Conservation (phyloP, 2,329 filamentous ascomycete species). For the Fusarium tjaetaba region DNA sequence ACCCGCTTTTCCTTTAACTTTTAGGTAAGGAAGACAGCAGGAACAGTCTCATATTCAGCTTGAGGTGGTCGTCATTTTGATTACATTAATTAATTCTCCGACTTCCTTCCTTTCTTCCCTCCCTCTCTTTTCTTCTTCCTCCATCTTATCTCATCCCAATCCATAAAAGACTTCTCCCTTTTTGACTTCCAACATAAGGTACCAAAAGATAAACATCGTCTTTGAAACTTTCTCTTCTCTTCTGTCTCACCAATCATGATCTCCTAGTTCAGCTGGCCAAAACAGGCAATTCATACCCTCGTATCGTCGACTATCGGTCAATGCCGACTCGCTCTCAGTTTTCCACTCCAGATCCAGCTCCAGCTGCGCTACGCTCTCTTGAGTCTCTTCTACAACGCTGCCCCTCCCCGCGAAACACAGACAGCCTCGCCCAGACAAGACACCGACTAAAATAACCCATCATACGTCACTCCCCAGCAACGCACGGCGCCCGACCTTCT, state of each 20-base stretch:
- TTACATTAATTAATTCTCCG: constrained; percentile 12
- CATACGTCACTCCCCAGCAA: constrained; percentile 42
- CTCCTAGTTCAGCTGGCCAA: constrained; percentile 17
- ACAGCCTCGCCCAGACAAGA: constrained; percentile 33
- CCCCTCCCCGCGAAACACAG: constrained; percentile 34
- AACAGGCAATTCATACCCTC: constrained; percentile 11
- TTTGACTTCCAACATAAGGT: constrained; percentile 1
- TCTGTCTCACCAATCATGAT: constrained; percentile 25
- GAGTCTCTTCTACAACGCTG: constrained; percentile 1
- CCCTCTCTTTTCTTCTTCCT: neutral
- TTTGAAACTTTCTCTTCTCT: neutral
- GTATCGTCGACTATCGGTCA: constrained; percentile 1
- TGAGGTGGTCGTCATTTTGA: constrained; percentile 7
- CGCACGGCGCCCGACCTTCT: constrained; percentile 24
- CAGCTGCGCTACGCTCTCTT: neutral
- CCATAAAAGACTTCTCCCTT: neutral
- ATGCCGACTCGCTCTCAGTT: neutral
- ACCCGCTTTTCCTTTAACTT: constrained; percentile 12
- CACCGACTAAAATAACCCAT: constrained; percentile 31
- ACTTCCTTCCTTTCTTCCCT: neutral
- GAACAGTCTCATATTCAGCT: neutral
- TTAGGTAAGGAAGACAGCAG: neutral
- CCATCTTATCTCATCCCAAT: neutral
- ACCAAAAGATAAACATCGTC: constrained; percentile 13
- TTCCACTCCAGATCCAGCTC: neutral